These are phyloP conservation scores for Lepidium campestre DNA, from an alignment of 441 rosid species.

Conservation along the genomic window DNA sequence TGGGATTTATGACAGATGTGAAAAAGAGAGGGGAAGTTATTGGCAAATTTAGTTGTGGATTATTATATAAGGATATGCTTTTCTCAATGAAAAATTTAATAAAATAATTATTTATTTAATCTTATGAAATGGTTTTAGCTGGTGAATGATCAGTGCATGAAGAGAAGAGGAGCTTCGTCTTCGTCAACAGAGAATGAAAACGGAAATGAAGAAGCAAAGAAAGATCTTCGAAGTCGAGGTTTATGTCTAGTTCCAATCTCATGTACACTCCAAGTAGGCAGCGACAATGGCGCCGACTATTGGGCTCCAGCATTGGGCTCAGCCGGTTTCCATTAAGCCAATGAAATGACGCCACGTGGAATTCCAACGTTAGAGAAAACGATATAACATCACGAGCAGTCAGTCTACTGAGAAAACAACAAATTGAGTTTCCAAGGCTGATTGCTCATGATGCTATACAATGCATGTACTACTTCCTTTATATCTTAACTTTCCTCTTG, in stretches of 20 bases:
- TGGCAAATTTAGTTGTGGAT: too few relatives aligned
- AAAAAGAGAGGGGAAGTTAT: too few relatives aligned
- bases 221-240: conserved; percentile 81
- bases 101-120: neutral
- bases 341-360: conserved; percentile 11
- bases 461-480: neutral
- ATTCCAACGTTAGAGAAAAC: conserved; percentile 18
- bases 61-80: conserved; percentile 13
- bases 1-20: too few relatives aligned
- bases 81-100: neutral
- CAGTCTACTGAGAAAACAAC: conserved; percentile 61
- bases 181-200: conserved; percentile 17
- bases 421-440: conserved; percentile 58
- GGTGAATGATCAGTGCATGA: conserved; percentile 61
- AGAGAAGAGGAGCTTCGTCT: conserved; percentile 52
- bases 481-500: neutral
- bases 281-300: conserved; percentile 82
- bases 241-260: conserved; percentile 88
- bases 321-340: conserved; percentile 32
- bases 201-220: conserved; percentile 33
- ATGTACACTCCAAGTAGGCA: conserved; percentile 77
- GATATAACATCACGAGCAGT: conserved; percentile 97
- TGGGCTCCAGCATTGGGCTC: conserved; percentile 75
- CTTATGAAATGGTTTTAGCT: conserved; percentile 43
- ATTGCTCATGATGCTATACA: conserved; percentile 97